Percentiles rank a stretch among this genome's conserved stretches.
phyloP scores from a whole-genome alignment of 768 basidiomycete species.

The Aureoboletus auriporus region DNA sequence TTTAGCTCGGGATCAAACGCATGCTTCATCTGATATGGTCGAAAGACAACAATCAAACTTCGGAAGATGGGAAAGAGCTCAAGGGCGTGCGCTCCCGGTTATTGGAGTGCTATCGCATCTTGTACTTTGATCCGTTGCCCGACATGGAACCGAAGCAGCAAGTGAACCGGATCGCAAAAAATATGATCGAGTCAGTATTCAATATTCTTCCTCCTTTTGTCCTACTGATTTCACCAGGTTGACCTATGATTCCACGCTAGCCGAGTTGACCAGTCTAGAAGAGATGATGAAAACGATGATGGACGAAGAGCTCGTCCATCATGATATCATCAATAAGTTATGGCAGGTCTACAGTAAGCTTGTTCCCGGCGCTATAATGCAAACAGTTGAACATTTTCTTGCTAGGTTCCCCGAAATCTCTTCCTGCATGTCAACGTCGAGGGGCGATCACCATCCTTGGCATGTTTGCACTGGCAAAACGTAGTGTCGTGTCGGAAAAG shows the following conservation, averaged over 20 bases:
- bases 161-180: conserved; percentile 89
- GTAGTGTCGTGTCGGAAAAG: conserved; percentile 73
- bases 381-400: background rate
- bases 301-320: conserved; percentile 79
- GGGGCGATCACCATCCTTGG: conserved; percentile 96
- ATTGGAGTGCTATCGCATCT: conserved; percentile 79
- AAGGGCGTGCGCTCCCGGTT: conserved; percentile 86
- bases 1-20: conserved; percentile 81
- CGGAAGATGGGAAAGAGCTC: conserved; percentile 72
- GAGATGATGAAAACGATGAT: conserved; percentile 97
- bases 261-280: conserved; percentile 92
- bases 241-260: conserved; percentile 89
- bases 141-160: conserved; percentile 79
- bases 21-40: conserved; percentile 98
- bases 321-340: conserved; percentile 82
- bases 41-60: conserved; percentile 84
- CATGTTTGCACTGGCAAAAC: conserved; percentile 88
- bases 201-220: background rate
- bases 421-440: conserved; percentile 83
- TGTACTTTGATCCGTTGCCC: conserved; percentile 85
- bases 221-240: conserved; percentile 44
- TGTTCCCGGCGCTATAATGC: background rate
- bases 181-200: conserved; percentile 84
- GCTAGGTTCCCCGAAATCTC: conserved; percentile 64
- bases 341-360: conserved; percentile 94